Percentiles rank a stretch among this genome's conserved stretches.
phyloP scores from a whole-genome alignment of 148 eudicot species.

The Heliamphora exappendiculata region DNA sequence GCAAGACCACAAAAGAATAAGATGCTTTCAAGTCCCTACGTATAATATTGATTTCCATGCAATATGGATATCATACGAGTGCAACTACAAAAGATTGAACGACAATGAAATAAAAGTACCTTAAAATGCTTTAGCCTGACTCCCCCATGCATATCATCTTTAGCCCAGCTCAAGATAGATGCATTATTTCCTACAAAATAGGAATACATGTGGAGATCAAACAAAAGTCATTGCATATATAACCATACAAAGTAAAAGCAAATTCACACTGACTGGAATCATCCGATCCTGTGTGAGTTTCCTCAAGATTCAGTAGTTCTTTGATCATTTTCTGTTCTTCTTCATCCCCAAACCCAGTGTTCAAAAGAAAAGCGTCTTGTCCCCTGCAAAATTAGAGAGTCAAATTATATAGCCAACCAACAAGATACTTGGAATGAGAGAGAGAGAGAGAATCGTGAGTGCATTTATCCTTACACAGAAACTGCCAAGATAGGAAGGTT shows the following conservation, averaged over 20 bases:
- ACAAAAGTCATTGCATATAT: background rate
- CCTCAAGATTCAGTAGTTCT: slow-evolving; percentile 58
- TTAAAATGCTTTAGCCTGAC: slow-evolving; percentile 71
- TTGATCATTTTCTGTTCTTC: slow-evolving; percentile 58
- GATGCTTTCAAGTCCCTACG: background rate
- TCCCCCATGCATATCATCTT: slow-evolving; percentile 64
- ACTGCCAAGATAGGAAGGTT: slow-evolving; percentile 82
- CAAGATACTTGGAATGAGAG: background rate
- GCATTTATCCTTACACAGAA: slow-evolving; percentile 50
- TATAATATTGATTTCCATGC: background rate
- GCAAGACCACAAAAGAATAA: slow-evolving; percentile 24
- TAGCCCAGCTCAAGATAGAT: slow-evolving; percentile 57
- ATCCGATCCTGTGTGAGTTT: slow-evolving; percentile 32
- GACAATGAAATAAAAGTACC: slow-evolving; percentile 33
- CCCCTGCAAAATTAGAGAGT: slow-evolving; percentile 42
- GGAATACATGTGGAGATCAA: slow-evolving; percentile 1
- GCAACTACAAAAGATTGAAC: background rate
- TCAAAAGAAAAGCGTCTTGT: slow-evolving; percentile 59
- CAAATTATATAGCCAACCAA: background rate
- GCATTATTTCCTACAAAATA: slow-evolving; percentile 35
- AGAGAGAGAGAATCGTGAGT: background rate
- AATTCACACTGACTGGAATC: slow-evolving; percentile 55
- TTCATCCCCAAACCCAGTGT: slow-evolving; percentile 61
- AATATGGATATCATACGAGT: background rate
- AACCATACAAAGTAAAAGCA: background rate